These are phyloP conservation scores for Clohesyomyces aquaticus DNA, from an alignment of 495 filamentous ascomycete species.

Conservation along the genomic window DNA sequence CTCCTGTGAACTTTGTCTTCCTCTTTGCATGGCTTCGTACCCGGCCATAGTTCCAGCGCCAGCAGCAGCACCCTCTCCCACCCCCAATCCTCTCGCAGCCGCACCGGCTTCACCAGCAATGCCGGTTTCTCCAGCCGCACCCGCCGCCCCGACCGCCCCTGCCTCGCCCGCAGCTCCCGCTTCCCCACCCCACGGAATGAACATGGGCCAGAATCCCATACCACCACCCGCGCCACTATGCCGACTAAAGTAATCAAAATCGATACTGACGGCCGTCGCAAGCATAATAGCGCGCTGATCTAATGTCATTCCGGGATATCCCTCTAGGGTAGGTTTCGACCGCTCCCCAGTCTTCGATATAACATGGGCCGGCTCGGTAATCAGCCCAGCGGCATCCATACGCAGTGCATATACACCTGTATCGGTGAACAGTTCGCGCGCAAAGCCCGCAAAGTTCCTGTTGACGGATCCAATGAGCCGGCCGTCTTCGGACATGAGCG, in stretches of 20 bases:
- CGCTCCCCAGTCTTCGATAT: slow-evolving; percentile 43
- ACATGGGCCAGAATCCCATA: slow-evolving; percentile 63
- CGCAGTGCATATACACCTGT: slow-evolving; percentile 70
- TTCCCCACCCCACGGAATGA: slow-evolving; percentile 57
- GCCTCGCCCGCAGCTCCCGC: slow-evolving; percentile 48
- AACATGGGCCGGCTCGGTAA: slow-evolving; percentile 49
- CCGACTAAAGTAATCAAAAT: slow-evolving; percentile 75
- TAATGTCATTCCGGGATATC: slow-evolving; percentile 61
- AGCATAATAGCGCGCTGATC: slow-evolving; percentile 75
- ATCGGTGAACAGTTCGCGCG: slow-evolving; percentile 72
- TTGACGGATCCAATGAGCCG: slow-evolving; percentile 64
- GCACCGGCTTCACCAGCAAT: slow-evolving; percentile 49
- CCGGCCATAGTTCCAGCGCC: slow-evolving; percentile 65
- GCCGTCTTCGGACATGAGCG: slow-evolving; percentile 40
- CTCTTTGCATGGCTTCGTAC: slow-evolving; percentile 66
- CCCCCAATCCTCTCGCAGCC: slow-evolving; percentile 51
- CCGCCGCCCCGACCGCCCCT: slow-evolving; percentile 50
- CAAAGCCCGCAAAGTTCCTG: slow-evolving; percentile 69
- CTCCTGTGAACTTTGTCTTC: slow-evolving; percentile 35
- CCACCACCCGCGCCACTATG: slow-evolving; percentile 55
- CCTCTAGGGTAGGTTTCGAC: neutral
- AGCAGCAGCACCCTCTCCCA: slow-evolving; percentile 51
- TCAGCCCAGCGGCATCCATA: slow-evolving; percentile 65
- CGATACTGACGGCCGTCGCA: slow-evolving; percentile 69
- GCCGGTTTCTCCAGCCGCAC: slow-evolving; percentile 47